These are phyloP conservation scores for Neckera pumila DNA, from an alignment of 225 moss, liverwort and hornwort species.

Conservation along the genomic window DNA sequence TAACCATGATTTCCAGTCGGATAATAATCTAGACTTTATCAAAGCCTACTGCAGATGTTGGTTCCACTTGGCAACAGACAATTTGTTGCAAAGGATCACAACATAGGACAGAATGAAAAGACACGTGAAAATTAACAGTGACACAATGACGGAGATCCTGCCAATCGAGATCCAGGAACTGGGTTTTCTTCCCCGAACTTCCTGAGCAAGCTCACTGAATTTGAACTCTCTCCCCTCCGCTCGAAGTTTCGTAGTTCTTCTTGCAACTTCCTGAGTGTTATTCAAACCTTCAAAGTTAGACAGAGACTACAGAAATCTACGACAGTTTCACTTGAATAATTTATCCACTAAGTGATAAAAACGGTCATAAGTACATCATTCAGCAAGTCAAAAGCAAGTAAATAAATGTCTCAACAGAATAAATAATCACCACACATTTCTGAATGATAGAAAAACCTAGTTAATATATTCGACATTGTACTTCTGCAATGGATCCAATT, in stretches of 20 bases:
- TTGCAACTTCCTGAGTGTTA: neutral
- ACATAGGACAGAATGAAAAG: neutral
- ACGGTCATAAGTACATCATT: neutral
- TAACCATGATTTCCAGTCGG: neutral
- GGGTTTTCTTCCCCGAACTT: neutral
- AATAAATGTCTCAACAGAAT: too few relatives aligned
- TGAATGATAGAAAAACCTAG: neutral
- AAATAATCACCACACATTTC: neutral
- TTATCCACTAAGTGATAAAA: neutral
- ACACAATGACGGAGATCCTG: neutral
- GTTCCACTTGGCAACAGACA: neutral
- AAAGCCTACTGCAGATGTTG: neutral
- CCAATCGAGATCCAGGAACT: neutral
- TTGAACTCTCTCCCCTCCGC: rapidly evolving
- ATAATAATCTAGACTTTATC: neutral
- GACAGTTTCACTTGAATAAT: neutral
- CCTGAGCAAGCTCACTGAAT: rapidly evolving
- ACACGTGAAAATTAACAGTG: neutral
- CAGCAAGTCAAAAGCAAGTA: too few relatives aligned
- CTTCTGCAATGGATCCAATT: neutral
- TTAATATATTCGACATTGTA: neutral
- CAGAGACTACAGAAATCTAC: neutral
- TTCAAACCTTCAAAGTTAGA: neutral
- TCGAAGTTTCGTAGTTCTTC: neutral
- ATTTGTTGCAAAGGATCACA: neutral